These are phyloP conservation scores for Paraphoma chrysanthemicola DNA, from an alignment of 2,329 filamentous ascomycete genomes.

Conservation along the genomic window DNA sequence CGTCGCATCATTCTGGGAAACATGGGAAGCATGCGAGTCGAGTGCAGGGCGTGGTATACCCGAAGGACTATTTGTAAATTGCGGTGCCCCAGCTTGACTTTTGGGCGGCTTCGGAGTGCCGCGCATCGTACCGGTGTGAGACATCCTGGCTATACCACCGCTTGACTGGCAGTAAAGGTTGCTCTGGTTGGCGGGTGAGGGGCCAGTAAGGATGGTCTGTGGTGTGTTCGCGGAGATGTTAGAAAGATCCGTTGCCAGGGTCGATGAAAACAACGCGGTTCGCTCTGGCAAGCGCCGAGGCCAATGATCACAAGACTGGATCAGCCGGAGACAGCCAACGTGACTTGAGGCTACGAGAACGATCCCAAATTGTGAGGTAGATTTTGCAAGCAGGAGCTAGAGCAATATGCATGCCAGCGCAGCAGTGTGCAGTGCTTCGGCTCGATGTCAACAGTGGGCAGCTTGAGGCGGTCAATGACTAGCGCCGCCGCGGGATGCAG, in stretches of 20 bases:
- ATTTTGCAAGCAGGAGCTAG: background rate
- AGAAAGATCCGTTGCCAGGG: slow-evolving; percentile 31
- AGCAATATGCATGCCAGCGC: slow-evolving; percentile 3
- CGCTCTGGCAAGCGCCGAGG: slow-evolving; percentile 21
- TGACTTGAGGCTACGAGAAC: background rate
- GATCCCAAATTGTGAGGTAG: background rate
- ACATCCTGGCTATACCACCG: slow-evolving; percentile 56
- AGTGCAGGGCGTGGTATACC: slow-evolving; percentile 76
- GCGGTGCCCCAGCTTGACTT: slow-evolving; percentile 55
- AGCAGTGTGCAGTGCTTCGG: slow-evolving; percentile 2
- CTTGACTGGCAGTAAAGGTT: slow-evolving; percentile 23
- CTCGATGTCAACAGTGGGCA: slow-evolving; percentile 3
- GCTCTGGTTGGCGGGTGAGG: slow-evolving; percentile 27
- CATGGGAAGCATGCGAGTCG: slow-evolving; percentile 59
- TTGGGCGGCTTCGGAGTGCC: slow-evolving; percentile 68
- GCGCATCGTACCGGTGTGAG: slow-evolving; percentile 69
- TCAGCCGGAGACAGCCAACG: background rate
- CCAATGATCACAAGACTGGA: slow-evolving; percentile 9
- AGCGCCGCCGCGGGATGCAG: background rate
- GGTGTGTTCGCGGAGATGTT: slow-evolving; percentile 22
- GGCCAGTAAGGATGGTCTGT: slow-evolving; percentile 24
- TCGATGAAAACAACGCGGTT: slow-evolving; percentile 30
- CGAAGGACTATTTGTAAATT: slow-evolving; percentile 70
- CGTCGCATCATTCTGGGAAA: slow-evolving; percentile 63
- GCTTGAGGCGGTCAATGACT: slow-evolving; percentile 6